Base-by-base conservation (phyloP, 2,329 filamentous ascomycete genomes). In the Lachnellula subtilissima region DNA sequence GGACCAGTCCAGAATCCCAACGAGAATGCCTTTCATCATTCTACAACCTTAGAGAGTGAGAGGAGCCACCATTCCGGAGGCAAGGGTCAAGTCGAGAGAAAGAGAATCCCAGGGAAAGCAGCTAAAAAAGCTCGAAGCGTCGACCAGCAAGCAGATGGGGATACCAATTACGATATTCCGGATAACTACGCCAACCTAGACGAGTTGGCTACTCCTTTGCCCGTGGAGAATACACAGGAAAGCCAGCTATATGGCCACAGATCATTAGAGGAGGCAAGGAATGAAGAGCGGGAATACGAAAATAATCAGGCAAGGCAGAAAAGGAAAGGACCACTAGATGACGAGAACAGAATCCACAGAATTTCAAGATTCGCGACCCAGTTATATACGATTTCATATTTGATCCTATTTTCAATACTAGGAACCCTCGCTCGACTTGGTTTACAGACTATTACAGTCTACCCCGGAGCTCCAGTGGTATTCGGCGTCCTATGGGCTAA, bases 401-500 rank as follows among this genome's bases (percentile, higher is more conserved):
- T 97, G 23, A 78, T 95, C 56, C 79, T 97, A 67, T 97, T 96
- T 72, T 85, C 92, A 17, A 80, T 97, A 17, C 73, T 93, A 40
- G 93, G 93, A 37, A 94, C 91, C 0, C 80, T 97, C 25, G 89
- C 91, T 0, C 83, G 93, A 11, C 75, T 97, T 0, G 92, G 91
- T 4, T 74, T 96, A 7, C 84, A 91, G 67, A 86, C 87, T 48
- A 74, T 97, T 51, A 94, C 91, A 0, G 83, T 79, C 54, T 97
- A 96, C 69, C 85, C 88, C 1, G 87, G 86, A 22, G 83, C 88
- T 0, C 91, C 91, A 0, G 76, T 94, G 22, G 76, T 83, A 5
- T 92, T 89, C 54, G 81, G 84, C 50, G 85, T 88, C 2, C 73
- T 96, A 22, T 97, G 93, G 93, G 86, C 91, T 58, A 97, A 97